Evolutionary conservation across 2,329 filamentous ascomycete species (phyloP), one percentile per base, ranked within the genome.

Genomic region (Penicillium digitatum): DNA sequence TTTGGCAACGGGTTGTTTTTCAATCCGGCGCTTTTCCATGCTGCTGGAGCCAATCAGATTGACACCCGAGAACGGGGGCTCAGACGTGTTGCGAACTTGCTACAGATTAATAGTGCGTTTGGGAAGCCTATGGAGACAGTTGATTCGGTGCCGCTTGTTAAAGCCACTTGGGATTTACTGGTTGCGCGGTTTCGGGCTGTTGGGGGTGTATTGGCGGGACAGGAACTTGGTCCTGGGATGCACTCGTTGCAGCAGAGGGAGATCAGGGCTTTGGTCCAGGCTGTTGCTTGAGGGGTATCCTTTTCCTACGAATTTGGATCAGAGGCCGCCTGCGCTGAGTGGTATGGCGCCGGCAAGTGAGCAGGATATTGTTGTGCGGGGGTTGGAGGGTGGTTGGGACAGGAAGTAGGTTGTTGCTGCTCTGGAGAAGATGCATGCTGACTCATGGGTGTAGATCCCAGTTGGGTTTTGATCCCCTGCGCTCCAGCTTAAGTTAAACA

Each of bases 91-190:
- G 83, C 82, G n/a, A 87, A 87, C 64, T 67, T 87, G 10, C 61
- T 87, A 34, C 84, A 87, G 67, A 76, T 86, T 29, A 84, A 81
- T 58, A 81, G 79, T 56, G 82, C 83, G 0, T 83, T 87, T 62
- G 84, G 83, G 0, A 85, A 84, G 64, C 75, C 83, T 0, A 87
- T 87, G 83, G 84, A 87, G 71, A 77, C 65, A 0, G 74, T 87
- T 10, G 81, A 87, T 61, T 73, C 76, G 0, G 49, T 81, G 12
- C 76, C 79, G 0, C 73, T 85, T 7, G 76, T 86, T 2, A 74
- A 75, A 32, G 64, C 71, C 5, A 82, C 82, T 56, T 85, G 83
- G 49, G 74, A 83, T 0, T 68, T 72, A 1, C 74, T 88, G 9
- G 74, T 80, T 40, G 69, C 76, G 1, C 82, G 81, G 53, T 85